Conservation (phyloP, 2,329 filamentous ascomycete genomes). For the Exophiala mesophila region DNA sequence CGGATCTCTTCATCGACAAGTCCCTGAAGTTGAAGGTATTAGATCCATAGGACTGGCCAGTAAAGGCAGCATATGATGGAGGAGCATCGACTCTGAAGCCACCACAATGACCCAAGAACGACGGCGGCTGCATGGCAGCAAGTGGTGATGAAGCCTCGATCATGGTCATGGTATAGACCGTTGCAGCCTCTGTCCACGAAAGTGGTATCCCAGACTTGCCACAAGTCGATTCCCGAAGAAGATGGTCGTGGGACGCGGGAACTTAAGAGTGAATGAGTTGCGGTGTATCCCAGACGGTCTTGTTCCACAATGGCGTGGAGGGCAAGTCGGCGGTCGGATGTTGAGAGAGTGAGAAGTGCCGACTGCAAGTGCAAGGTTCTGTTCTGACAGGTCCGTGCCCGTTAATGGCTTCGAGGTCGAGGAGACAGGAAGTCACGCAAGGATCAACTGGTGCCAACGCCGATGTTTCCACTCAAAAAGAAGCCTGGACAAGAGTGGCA, state of each 20-base stretch:
- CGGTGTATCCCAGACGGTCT: too few relatives aligned
- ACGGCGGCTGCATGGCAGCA: constrained; percentile 76
- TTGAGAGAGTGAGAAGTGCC: not conserved
- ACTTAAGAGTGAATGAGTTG: not conserved
- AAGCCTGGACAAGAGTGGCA: too few relatives aligned
- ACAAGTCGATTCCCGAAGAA: not conserved
- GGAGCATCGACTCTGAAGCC: constrained; percentile 54
- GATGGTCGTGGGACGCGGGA: not conserved
- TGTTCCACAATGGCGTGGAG: not conserved
- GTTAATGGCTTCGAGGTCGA: constrained; percentile 2
- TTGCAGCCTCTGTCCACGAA: not conserved
- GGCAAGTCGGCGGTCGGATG: not conserved
- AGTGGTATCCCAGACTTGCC: not conserved
- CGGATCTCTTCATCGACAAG: constrained; percentile 71
- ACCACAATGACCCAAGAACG: constrained; percentile 60
- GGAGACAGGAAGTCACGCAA: not conserved
- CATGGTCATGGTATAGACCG: constrained; percentile 15
- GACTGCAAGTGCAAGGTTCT: not conserved
- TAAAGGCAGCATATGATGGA: constrained; percentile 49
- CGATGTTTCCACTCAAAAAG: too few relatives aligned
- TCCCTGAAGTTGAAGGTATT: constrained; percentile 72
- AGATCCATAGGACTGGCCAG: constrained; percentile 54
- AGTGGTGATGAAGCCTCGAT: constrained; percentile 95
- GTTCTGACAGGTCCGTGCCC: constrained; percentile 5
- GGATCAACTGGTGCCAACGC: too few relatives aligned